Base-by-base conservation (phyloP, 306 rosid species). In the Ochetophila trinervis region DNA sequence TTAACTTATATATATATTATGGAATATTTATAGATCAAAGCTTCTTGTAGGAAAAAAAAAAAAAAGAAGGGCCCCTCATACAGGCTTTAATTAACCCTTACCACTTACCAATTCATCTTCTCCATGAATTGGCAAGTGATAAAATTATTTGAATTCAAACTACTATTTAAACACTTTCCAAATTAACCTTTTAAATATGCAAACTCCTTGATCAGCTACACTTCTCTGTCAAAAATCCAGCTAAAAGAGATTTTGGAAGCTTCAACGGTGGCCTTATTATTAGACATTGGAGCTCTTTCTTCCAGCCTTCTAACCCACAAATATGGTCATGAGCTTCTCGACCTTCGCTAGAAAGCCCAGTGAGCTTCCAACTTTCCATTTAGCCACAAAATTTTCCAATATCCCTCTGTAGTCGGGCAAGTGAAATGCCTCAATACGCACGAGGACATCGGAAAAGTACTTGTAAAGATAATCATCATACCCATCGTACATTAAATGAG, bases 401-500 rank as follows among this genome's bases (percentile, higher is more conserved):
- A 50, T 18, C 6, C 6, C 8, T 16, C 19, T n/a, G 21, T 50
- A 50, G 9, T 50, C 54, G 19, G 21, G 0, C 8, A 22, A 6
- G 0, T n/a, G 17, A 19, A 14, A 50, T 4, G 17, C 54, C 54
- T 22, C 54, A 16, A 50, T n/a, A 50, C 54, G 54, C 21, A 18
- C 3, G 2, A 18, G 2, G 4, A 50, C 54, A 4, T 50, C 21
- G 5, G 54, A 16, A 5, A 50, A 50, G 22, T 50, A 22, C 7
- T 18, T 10, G 3, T 17, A 50, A 4, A 50, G 54, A 50, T 50
- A 1, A 5, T 16, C 54, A 50, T 50, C 21, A 0, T 50, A 5
- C 2, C 54, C 54, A 50, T 50, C 54, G 5, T 50, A 50, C 54
- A 50, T 50, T 5, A 50, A 5, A 57, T 82, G 84, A 10, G 88